Evolutionary conservation across 805 yeast genomes (phyloP), one percentile per base, ranked within the genome.

Genomic region (Millerozyma acaciae): DNA sequence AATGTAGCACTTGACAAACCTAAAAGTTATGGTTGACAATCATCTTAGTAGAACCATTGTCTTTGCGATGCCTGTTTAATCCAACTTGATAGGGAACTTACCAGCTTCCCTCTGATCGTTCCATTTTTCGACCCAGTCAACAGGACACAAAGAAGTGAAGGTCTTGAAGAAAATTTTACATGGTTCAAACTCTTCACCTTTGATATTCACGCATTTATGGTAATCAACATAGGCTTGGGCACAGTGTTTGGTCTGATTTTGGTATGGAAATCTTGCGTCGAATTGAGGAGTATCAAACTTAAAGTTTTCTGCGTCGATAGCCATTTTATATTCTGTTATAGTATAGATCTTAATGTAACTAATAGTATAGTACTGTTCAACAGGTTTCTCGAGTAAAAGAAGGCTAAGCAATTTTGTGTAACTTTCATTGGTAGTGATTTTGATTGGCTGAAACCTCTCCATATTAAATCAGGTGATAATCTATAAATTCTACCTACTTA

Each of bases 141-240:
- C 70, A 39, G 95, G 95, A 60, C 95, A 85, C 55, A 85, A 72
- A 16, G 96, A 77, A 51, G 83, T 77, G 76, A 76, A 93, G 37
- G 97, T 86, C 67, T 78, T 83, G 80, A 78, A 85, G 74, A 93
- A 93, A 53, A 85, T 89, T 69, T 88, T 76, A 70, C 98, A 93
- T 57, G 97, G 97, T 54, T 89, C 95, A 59, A 93, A 93, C 43
- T 89, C 97, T 70, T 90, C 97, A 60, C 98, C 98, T 73, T 90
- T 90, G 48, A 89, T 87, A 56, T 80, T 84, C 61, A 93, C 78
- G 75, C 98, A 93, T 68, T 88, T 89, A 82, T 84, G 93, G 80
- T 90, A 93, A 69, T 93, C 98, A 56, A 93, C 87, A 73, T 90
- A 93, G 51, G 90, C 76, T 73, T 90, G 97, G 80, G 90, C 94